phyloP scores from a whole-genome alignment of 805 yeast species.

The Lipomyces sp. region DNA sequence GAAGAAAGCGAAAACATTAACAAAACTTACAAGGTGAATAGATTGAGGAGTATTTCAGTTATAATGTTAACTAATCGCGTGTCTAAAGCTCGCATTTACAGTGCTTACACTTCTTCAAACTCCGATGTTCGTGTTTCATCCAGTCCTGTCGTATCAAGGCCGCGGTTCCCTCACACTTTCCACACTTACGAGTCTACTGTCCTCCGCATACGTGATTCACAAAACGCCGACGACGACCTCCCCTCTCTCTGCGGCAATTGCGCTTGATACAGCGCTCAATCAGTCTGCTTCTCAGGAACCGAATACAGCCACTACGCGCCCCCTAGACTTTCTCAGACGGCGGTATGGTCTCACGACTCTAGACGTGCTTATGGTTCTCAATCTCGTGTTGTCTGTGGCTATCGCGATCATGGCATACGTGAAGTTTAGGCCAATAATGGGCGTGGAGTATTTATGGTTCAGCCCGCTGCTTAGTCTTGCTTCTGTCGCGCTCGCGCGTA shows the following conservation, averaged over 20 bases:
- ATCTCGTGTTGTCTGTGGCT: slow-evolving; percentile 4
- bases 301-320: not conserved
- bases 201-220: slow-evolving; percentile 16
- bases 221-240: slow-evolving; percentile 16
- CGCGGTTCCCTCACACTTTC: slow-evolving; percentile 9
- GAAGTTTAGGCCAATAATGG: slow-evolving; percentile 15
- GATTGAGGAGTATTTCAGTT: no score
- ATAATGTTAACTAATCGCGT: no score
- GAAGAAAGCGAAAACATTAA: slow-evolving; percentile 22
- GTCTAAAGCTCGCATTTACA: slow-evolving; percentile 17
- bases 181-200: slow-evolving; percentile 17
- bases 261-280: slow-evolving; percentile 2
- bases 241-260: slow-evolving; percentile 3
- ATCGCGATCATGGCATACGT: slow-evolving; percentile 16
- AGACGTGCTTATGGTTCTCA: slow-evolving; percentile 8
- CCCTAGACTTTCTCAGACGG: not conserved
- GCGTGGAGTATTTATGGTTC: slow-evolving; percentile 25
- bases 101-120: slow-evolving; percentile 21
- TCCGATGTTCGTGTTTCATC: slow-evolving; percentile 22
- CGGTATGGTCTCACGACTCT: not conserved
- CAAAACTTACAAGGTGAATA: slow-evolving; percentile 21
- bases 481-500: slow-evolving; percentile 12
- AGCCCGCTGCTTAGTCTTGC: slow-evolving; percentile 14
- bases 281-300: not conserved
- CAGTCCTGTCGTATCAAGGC: slow-evolving; percentile 15